Evolutionary conservation across 2,329 filamentous ascomycete species (phyloP).

Genomic region (Botryotinia globosa): DNA sequence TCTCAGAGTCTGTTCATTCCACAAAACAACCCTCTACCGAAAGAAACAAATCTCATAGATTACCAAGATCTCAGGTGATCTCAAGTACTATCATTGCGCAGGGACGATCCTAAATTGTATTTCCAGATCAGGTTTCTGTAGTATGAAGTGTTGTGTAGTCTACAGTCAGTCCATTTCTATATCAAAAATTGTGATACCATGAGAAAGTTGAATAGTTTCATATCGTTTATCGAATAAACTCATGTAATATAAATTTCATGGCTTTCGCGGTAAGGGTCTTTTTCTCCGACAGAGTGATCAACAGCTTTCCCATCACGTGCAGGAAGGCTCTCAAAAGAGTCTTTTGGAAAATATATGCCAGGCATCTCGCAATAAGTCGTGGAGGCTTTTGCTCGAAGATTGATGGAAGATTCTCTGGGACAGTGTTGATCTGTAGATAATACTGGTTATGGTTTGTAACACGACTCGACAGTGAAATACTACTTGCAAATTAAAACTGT

Average conservation of each 20-base stretch:
- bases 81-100: not conserved
- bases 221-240: not conserved
- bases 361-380: not conserved
- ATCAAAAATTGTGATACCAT: not conserved
- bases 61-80: too few species aligned
- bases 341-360: not conserved
- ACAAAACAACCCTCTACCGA: too few species aligned
- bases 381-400: not conserved
- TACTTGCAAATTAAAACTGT: not conserved
- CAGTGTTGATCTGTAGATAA: not conserved
- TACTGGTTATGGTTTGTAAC: accelerated
- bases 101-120: accelerated
- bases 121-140: not conserved
- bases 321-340: not conserved
- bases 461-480: accelerated
- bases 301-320: accelerated
- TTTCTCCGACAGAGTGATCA: not conserved
- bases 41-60: not conserved
- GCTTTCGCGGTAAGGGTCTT: accelerated
- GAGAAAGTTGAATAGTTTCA: accelerated
- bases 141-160: not conserved
- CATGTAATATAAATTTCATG: not conserved
- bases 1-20: not conserved
- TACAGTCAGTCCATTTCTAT: not conserved
- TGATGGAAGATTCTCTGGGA: not conserved